Conservation (phyloP, 305 asterid genomes). For the Petunia hybrid region DNA sequence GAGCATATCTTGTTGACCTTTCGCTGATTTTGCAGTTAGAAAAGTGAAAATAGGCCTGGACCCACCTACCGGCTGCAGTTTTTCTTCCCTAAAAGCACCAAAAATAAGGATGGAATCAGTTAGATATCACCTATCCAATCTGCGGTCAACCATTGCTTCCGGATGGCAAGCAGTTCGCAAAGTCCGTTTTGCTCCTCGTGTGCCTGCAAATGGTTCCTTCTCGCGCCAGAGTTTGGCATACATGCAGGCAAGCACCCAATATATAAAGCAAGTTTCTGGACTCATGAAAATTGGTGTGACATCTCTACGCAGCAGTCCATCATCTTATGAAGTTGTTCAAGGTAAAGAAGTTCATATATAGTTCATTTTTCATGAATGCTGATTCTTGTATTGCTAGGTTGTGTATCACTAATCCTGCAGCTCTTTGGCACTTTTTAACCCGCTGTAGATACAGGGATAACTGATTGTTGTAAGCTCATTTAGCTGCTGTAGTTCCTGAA, state of each 20-base stretch:
- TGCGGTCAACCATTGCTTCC: slow-evolving; percentile 45
- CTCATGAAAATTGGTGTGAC: slow-evolving; percentile 60
- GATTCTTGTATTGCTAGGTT: slow-evolving; percentile 10
- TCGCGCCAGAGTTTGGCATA: slow-evolving; percentile 63
- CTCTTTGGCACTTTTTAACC: background rate
- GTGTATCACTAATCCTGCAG: slow-evolving; percentile 16
- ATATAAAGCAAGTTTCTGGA: slow-evolving; percentile 64
- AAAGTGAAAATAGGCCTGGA: slow-evolving; percentile 57
- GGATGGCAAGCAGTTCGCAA: slow-evolving; percentile 58
- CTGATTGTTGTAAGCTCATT: background rate
- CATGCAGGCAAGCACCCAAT: slow-evolving; percentile 55
- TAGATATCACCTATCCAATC: slow-evolving; percentile 42
- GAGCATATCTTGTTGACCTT: slow-evolving; percentile 26
- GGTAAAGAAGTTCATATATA: slow-evolving; percentile 38
- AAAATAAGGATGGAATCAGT: slow-evolving; percentile 49
- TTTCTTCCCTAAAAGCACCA: slow-evolving; percentile 52
- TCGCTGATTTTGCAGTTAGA: slow-evolving; percentile 48
- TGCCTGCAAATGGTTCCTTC: slow-evolving; percentile 52
- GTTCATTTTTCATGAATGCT: slow-evolving; percentile 24
- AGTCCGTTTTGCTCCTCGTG: slow-evolving; percentile 52
- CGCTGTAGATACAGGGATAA: background rate
- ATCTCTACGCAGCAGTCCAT: slow-evolving; percentile 57
- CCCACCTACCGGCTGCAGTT: slow-evolving; percentile 55
- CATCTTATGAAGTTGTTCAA: slow-evolving; percentile 53
- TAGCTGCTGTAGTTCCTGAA: background rate